Evolutionary conservation across 208 protist genomes (phyloP).

Genomic region (Acanthamoeba sp.): DNA sequence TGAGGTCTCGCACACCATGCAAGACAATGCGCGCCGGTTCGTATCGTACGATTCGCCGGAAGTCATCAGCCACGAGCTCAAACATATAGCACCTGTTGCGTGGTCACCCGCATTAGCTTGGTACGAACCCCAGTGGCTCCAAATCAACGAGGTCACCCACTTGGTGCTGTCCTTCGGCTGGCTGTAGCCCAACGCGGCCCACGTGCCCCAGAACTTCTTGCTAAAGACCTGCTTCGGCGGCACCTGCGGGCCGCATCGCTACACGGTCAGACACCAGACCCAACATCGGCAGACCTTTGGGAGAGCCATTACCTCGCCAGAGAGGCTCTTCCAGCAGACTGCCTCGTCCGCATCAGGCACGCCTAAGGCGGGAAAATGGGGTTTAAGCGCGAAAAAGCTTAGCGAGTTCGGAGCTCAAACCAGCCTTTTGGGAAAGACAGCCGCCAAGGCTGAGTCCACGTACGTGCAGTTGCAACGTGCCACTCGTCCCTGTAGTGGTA

Average conservation of each 20-base stretch:
- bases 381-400: background rate
- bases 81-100: conserved; percentile 9
- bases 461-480: conserved; percentile 48
- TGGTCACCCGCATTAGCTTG: background rate
- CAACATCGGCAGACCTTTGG: no score
- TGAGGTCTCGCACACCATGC: background rate
- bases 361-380: background rate
- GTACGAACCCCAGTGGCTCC: background rate
- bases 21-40: conserved; percentile 1
- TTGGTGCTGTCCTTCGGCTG: background rate
- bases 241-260: no score
- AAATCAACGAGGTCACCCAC: no score
- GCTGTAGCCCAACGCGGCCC: background rate
- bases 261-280: no score
- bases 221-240: conserved; percentile 24
- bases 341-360: conserved; percentile 37
- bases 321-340: conserved; percentile 56
- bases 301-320: background rate
- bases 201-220: conserved; percentile 39
- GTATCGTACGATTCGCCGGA: conserved; percentile 4
- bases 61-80: conserved; percentile 27
- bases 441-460: background rate
- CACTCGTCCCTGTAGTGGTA: conserved; percentile 69
- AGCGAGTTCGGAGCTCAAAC: no score
- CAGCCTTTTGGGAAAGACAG: no score